Percentiles rank a stretch among this genome's conserved stretches.
phyloP scores from a whole-genome alignment of 2,329 filamentous ascomycete genomes.

The Colletotrichum sp. region DNA sequence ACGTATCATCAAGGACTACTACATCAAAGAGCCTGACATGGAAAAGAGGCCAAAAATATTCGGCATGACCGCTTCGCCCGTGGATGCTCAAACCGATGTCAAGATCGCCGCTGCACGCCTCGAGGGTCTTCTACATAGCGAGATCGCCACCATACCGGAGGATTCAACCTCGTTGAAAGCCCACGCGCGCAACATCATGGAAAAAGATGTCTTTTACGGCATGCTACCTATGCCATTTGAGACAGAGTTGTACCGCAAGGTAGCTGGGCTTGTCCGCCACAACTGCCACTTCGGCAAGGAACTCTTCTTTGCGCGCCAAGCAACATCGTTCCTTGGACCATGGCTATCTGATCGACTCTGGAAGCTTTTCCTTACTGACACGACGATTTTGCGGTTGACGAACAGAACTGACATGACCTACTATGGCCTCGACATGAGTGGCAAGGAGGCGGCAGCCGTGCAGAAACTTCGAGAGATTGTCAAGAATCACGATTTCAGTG shows the following conservation, averaged over 20 bases:
- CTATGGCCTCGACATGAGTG: conserved; percentile 38
- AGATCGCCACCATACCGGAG: conserved; percentile 76
- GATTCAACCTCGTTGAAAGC: conserved; percentile 36
- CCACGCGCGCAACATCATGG: conserved; percentile 51
- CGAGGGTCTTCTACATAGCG: conserved; percentile 78
- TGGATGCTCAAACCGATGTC: conserved; percentile 82
- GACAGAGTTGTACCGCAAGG: conserved; percentile 67
- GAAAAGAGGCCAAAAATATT: conserved; percentile 75
- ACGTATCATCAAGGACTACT: conserved; percentile 87
- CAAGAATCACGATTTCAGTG: conserved; percentile 50
- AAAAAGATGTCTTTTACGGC: conserved; percentile 51
- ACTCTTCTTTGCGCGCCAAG: conserved; percentile 63
- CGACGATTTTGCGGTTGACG: conserved; percentile 66
- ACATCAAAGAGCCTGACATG: conserved; percentile 54
- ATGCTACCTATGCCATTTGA: conserved; percentile 54
- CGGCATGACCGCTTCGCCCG: conserved; percentile 96
- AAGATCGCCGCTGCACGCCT: conserved; percentile 73
- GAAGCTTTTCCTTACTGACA: conserved; percentile 70
- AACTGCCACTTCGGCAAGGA: conserved; percentile 57
- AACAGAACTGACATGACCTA: conserved; percentile 46
- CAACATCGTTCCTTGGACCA: conserved; percentile 71
- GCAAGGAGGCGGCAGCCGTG: conserved; percentile 61
- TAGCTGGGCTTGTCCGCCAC: conserved; percentile 51
- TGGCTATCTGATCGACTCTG: conserved; percentile 90
- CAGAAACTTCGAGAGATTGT: conserved; percentile 63